Evolutionary conservation across 2,329 filamentous ascomycete genomes (phyloP).

Genomic region (Penicillium sp.): DNA sequence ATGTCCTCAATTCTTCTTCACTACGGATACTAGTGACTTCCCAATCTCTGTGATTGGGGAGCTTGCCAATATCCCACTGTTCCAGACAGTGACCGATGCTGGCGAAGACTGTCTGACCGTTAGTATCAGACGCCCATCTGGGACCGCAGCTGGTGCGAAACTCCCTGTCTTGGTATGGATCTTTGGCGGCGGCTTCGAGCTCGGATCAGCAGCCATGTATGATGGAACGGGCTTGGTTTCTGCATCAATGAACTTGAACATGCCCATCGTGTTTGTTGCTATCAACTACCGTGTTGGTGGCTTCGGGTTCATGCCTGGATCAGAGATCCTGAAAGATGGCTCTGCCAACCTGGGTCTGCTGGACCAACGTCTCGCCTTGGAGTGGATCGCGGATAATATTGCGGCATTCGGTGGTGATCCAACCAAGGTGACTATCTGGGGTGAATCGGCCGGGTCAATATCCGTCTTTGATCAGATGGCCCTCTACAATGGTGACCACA

Average conservation of each 20-base stretch:
- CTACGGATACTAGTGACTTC: constrained; percentile 47
- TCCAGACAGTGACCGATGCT: constrained; percentile 57
- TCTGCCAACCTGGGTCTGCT: constrained; percentile 70
- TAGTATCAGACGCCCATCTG: constrained; percentile 61
- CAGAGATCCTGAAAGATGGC: constrained; percentile 67
- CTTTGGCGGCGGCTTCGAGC: constrained; percentile 60
- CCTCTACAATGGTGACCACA: constrained; percentile 71
- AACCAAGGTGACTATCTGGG: constrained; percentile 77
- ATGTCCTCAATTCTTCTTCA: constrained; percentile 73
- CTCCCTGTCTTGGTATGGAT: constrained; percentile 73
- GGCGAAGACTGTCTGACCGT: constrained; percentile 68
- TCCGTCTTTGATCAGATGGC: constrained; percentile 77
- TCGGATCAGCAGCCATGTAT: constrained; percentile 51
- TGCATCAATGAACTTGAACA: constrained; percentile 50
- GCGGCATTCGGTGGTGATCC: constrained; percentile 77
- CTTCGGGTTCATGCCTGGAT: constrained; percentile 73
- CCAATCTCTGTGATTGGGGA: constrained; percentile 52
- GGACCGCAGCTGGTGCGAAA: constrained; percentile 57
- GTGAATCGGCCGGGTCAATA: constrained; percentile 71
- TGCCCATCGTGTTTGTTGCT: constrained; percentile 73
- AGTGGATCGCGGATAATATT: constrained; percentile 80
- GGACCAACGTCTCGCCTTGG: constrained; percentile 70
- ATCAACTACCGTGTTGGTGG: constrained; percentile 77
- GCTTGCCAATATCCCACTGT: constrained; percentile 58
- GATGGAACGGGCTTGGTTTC: constrained; percentile 38